phyloP scores from a whole-genome alignment of 805 yeast genomes.

The Alloascoidea hylecoeti region DNA sequence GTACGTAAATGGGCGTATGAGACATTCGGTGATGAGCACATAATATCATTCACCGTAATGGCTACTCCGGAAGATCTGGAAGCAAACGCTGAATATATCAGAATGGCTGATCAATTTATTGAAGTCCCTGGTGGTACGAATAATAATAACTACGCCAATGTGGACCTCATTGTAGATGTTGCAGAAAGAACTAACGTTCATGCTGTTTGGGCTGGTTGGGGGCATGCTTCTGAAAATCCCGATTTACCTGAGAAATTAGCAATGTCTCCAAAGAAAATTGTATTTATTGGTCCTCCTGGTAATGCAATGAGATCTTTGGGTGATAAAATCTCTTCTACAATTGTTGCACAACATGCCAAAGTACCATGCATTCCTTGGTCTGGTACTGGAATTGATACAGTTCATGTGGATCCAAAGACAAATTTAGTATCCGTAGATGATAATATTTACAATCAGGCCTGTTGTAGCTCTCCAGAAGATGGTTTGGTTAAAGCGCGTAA shows the following conservation, averaged over 20 bases:
- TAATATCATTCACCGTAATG: constrained; percentile 93
- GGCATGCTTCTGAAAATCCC: constrained; percentile 99
- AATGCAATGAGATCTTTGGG: constrained; percentile 99
- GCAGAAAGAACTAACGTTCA: constrained; percentile 95
- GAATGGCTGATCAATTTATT: constrained; percentile 98
- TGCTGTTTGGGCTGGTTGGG: constrained; percentile 99
- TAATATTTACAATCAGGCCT: constrained; percentile 74
- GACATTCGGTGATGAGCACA: constrained; percentile 89
- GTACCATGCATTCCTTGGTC: constrained; percentile 99
- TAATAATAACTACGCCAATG: constrained; percentile 96
- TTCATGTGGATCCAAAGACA: constrained; percentile 48
- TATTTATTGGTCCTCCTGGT: constrained; percentile 98
- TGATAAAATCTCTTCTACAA: constrained; percentile 94
- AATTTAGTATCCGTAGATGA: constrained; percentile 84
- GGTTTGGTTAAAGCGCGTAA: constrained; percentile 73
- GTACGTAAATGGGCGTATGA: constrained; percentile 99
- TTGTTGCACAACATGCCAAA: constrained; percentile 96
- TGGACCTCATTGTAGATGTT: constrained; percentile 88
- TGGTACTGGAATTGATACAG: constrained; percentile 91
- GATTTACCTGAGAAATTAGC: constrained; percentile 86
- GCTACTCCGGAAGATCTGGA: constrained; percentile 98
- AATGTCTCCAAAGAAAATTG: constrained; percentile 73
- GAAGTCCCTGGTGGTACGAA: constrained; percentile 99
- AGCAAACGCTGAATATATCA: constrained; percentile 93
- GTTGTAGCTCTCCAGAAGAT: constrained; percentile 75